Conservation (phyloP, 192 early-diverging fungal species). For the Gigaspora rosea region DNA sequence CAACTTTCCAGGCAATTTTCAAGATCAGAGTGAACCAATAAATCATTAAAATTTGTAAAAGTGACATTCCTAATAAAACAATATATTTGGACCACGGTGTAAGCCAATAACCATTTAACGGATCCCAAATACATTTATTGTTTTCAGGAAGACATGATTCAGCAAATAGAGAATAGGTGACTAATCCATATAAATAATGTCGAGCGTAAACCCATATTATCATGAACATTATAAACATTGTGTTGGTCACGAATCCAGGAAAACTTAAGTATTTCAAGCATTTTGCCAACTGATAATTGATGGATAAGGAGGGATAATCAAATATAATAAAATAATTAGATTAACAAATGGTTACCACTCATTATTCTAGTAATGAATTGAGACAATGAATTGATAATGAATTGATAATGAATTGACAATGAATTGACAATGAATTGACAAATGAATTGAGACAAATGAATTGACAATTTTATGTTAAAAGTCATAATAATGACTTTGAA, state of each 20-base stretch:
- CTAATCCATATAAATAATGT: conserved; percentile 69
- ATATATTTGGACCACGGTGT: conserved; percentile 47
- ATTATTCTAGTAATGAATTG: too few species aligned
- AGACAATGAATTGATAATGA: too few species aligned
- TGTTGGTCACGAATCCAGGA: conserved; percentile 52
- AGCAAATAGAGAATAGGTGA: conserved; percentile 61
- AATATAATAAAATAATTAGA: not conserved
- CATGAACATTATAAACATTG: conserved; percentile 67
- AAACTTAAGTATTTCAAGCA: conserved; percentile 72
- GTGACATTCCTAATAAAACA: conserved; percentile 45
- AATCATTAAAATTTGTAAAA: conserved; percentile 62
- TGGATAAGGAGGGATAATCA: not conserved
- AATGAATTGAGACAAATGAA: too few species aligned
- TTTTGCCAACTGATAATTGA: conserved; percentile 61
- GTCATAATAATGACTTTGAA: not conserved
- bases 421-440: too few species aligned
- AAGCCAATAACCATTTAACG: conserved; percentile 50
- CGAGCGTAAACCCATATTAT: conserved; percentile 76
- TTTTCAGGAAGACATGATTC: conserved; percentile 52
- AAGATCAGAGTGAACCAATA: conserved; percentile 74
- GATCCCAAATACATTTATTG: conserved; percentile 41
- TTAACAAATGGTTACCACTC: not conserved
- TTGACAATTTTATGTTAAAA: not conserved
- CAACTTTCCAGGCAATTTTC: conserved; percentile 60
- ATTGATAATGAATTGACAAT: too few species aligned